Base-by-base conservation (phyloP, 2,329 filamentous ascomycete species). In the Cordyceps farinosa region DNA sequence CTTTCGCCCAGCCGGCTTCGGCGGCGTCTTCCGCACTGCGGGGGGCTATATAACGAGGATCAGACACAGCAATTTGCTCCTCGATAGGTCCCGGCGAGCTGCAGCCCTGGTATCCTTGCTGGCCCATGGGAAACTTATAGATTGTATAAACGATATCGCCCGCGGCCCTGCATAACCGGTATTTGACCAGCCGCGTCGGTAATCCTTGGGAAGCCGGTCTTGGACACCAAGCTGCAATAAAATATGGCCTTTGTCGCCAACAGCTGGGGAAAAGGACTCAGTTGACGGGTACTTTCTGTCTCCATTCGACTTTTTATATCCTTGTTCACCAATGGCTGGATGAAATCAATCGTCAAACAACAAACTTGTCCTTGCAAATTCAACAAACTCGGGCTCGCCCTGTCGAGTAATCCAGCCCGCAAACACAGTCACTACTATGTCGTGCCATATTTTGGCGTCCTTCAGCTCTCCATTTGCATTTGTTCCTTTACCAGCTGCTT, bases 381-480 rank as follows among this genome's bases (percentile, higher is more conserved):
- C 83, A n/a, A 85, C 80, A 67, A 85, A 85, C 34, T 58, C 61
- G 45, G 83, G 71, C 59, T 84, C 78, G 1, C 1, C 15, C 13
- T 40, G 36, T 27, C 36, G n/a, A 36, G 11, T 17, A 9, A 29
- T 36, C 52, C 36, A 55, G 22, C 42, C 52, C 11, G 36, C 52
- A 17, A 55, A 55, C 3, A 55, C 52, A 8, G 32, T 34, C 11
- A 55, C 52, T 4, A 55, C 52, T 4, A 3, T 42, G 3, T 55
- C 52, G 22, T 55, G 52, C 52, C 52, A 55, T 6, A 42, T 4
- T 11, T 84, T 80, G 40, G 82, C 80, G 22, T 79, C 73, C 62
- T 86, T 82, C 7, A 79, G 76, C 64, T n/a, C 15, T 13, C 22
- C 17, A 27, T 6, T 45, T 2, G 13, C 4, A 10, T 38, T 38